Conservation (phyloP, 129 eudicot species). For the Flaveria sonorensis region DNA sequence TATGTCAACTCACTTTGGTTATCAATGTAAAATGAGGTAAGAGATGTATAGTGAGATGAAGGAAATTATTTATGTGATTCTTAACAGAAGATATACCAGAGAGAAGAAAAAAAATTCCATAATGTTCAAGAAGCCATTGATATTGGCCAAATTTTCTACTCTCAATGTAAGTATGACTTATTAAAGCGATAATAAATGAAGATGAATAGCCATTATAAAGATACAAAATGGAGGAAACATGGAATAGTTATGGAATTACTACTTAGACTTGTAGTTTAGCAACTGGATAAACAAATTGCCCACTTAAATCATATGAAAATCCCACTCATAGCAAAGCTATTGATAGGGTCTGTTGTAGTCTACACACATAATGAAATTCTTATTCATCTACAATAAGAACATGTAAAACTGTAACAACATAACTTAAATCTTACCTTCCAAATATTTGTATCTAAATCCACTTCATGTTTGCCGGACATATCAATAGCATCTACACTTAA, state of each 20-base stretch:
- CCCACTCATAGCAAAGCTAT: no score
- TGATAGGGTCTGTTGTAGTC: neutral
- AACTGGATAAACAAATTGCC: neutral
- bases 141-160: neutral
- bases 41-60: neutral
- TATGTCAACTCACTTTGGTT: neutral
- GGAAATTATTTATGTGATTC: neutral
- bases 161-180: neutral
- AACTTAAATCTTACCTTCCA: conserved; percentile 71
- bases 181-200: neutral
- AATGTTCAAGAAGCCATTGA: neutral
- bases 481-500: conserved; percentile 97
- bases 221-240: neutral
- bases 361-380: neutral
- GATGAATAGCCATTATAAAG: neutral
- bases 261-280: neutral
- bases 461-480: conserved; percentile 99
- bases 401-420: neutral
- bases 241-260: neutral
- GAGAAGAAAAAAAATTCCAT: neutral
- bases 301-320: neutral
- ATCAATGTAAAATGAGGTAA: neutral
- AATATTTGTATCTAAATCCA: conserved; percentile 96
- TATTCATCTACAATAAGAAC: neutral
- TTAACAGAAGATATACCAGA: neutral